Evolutionary conservation across 2,329 filamentous ascomycete species (phyloP).

Genomic region (Cercospora berteroae): DNA sequence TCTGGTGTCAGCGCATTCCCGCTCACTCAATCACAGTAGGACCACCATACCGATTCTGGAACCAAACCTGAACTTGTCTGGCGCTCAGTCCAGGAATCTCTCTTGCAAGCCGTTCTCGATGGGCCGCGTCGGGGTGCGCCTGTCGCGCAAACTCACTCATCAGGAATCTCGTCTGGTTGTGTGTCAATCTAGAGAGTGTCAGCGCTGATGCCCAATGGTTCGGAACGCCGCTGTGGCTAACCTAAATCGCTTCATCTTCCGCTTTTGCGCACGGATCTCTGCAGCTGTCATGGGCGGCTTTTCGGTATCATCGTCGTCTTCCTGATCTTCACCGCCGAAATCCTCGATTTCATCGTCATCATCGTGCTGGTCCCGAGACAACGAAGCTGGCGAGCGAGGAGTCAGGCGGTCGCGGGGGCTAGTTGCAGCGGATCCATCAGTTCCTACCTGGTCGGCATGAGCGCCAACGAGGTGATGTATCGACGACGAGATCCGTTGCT

Average conservation of each 20-base stretch:
- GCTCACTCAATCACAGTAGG: background rate
- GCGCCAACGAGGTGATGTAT: constrained; percentile 3
- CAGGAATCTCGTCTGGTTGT: constrained; percentile 94
- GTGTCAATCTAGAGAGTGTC: constrained; percentile 66
- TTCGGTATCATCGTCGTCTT: constrained; percentile 30
- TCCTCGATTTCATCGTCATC: constrained; percentile 45
- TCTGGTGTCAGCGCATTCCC: constrained; percentile 13
- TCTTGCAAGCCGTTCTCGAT: constrained; percentile 79
- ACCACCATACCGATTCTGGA: constrained; percentile 78
- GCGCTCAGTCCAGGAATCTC: constrained; percentile 91
- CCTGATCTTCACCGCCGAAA: constrained; percentile 35
- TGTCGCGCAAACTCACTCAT: constrained; percentile 98
- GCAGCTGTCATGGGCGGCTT: constrained; percentile 45
- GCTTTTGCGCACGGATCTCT: constrained; percentile 50
- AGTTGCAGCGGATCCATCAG: constrained; percentile 46
- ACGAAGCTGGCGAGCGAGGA: constrained; percentile 41
- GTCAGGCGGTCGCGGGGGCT: constrained; percentile 48
- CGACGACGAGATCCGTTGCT: background rate
- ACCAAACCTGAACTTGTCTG: constrained; percentile 95
- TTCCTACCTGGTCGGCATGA: constrained; percentile 28
- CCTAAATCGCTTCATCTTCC: constrained; percentile 74
- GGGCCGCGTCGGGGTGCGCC: constrained; percentile 87
- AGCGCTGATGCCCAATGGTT: constrained; percentile 16
- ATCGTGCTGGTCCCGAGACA: constrained; percentile 36
- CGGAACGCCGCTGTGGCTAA: constrained; percentile 38